These are phyloP conservation scores for Vigna unguiculata DNA, from an alignment of 306 rosid species.

Conservation along the genomic window DNA sequence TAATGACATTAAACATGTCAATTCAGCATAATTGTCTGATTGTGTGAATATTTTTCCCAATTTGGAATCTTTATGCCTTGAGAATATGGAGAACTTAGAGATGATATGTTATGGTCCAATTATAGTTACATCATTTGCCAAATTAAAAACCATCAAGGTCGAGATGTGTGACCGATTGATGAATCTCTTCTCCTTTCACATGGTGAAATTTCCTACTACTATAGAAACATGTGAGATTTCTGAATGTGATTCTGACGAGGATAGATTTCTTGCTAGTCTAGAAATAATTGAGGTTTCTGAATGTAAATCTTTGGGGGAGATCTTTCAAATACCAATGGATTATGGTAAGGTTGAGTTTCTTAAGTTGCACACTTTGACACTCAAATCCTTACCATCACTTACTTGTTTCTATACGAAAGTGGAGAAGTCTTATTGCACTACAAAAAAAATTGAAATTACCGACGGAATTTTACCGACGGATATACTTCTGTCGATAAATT, in stretches of 20 bases:
- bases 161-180: conserved; percentile 16
- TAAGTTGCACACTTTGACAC: neutral
- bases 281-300: conserved; percentile 11
- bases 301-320: neutral
- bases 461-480: no score
- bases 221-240: conserved; percentile 38
- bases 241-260: neutral
- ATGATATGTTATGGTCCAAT: conserved; percentile 17
- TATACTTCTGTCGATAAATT: no score
- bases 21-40: conserved; percentile 11
- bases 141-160: conserved; percentile 45
- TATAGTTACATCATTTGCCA: conserved; percentile 26
- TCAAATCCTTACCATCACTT: neutral
- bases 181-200: conserved; percentile 42
- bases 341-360: neutral
- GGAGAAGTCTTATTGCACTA: no score
- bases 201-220: conserved; percentile 23
- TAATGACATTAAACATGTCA: neutral
- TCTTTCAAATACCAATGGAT: neutral
- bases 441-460: no score
- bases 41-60: conserved; percentile 30
- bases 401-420: neutral
- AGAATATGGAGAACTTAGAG: conserved; percentile 12
- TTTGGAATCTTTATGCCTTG: conserved; percentile 39
- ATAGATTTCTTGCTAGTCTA: neutral